Evolutionary conservation across 2,329 filamentous ascomycete species (phyloP).

Genomic region (Truncatella angustata): DNA sequence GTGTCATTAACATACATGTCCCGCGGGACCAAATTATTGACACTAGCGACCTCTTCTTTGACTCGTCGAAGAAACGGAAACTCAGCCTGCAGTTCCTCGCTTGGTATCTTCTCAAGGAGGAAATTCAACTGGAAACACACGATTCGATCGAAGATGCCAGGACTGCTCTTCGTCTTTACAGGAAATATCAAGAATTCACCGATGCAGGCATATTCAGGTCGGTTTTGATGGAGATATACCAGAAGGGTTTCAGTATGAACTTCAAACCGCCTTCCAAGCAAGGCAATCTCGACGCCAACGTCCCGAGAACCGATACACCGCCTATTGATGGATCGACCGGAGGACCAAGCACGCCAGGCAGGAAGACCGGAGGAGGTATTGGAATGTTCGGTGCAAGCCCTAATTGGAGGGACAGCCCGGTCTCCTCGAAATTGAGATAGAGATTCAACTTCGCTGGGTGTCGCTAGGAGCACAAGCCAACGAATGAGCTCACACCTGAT

Average conservation of each 20-base stretch:
- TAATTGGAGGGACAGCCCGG: slow-evolving; percentile 7
- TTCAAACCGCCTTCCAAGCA: slow-evolving; percentile 51
- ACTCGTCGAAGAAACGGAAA: slow-evolving; percentile 77
- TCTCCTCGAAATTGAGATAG: slow-evolving; percentile 4
- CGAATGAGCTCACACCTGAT: background rate
- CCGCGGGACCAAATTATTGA: slow-evolving; percentile 89
- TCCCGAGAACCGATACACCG: slow-evolving; percentile 25
- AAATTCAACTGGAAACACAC: slow-evolving; percentile 89
- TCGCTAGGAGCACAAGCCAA: background rate
- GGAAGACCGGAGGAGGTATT: slow-evolving; percentile 10
- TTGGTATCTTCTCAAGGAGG: slow-evolving; percentile 86
- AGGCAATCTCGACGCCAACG: slow-evolving; percentile 10
- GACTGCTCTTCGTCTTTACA: slow-evolving; percentile 83
- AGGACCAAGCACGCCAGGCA: slow-evolving; percentile 20
- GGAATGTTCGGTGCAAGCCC: slow-evolving; percentile 9
- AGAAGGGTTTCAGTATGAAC: slow-evolving; percentile 55
- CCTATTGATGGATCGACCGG: slow-evolving; percentile 20
- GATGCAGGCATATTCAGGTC: slow-evolving; percentile 80
- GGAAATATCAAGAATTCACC: slow-evolving; percentile 85
- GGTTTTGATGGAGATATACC: slow-evolving; percentile 86
- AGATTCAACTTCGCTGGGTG: background rate
- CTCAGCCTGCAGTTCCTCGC: slow-evolving; percentile 88
- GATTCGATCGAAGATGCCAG: slow-evolving; percentile 94
- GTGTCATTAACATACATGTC: slow-evolving; percentile 96
- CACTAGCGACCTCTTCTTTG: slow-evolving; percentile 88